Conservation (phyloP, 345 rosid genomes). For the Eucalyptus regnans region DNA sequence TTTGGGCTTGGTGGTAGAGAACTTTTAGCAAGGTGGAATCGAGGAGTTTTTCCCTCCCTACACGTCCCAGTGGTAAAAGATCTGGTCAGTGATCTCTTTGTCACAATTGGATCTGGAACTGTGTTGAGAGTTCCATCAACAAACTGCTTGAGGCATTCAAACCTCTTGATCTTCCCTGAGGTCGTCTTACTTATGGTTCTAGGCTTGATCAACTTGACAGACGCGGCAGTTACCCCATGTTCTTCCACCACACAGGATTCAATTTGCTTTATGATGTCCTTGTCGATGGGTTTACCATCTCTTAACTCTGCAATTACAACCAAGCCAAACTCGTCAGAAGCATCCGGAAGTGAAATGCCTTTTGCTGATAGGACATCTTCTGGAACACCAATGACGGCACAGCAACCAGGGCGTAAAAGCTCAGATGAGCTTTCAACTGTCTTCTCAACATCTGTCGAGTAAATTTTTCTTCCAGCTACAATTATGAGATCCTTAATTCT, state of each 20-base stretch:
- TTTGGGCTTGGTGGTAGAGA: conserved; percentile 8
- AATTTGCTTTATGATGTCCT: conserved; percentile 22
- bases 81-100: conserved; percentile 13
- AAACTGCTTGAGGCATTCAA: conserved; percentile 54
- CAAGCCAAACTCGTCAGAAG: conserved; percentile 50
- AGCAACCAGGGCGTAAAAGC: conserved; percentile 51
- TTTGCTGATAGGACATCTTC: conserved; percentile 45
- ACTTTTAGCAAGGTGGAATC: conserved; percentile 6
- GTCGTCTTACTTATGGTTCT: conserved; percentile 57
- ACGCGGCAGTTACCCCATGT: conserved; percentile 38
- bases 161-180: conserved; percentile 69
- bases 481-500: conserved; percentile 70
- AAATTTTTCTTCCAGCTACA: conserved; percentile 57
- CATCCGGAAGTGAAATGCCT: conserved; percentile 43
- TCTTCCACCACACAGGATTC: conserved; percentile 42
- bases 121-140: conserved; percentile 32
- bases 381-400: conserved; percentile 63
- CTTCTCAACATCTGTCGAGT: conserved; percentile 60
- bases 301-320: conserved; percentile 62
- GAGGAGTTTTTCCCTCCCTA: conserved; percentile 28
- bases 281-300: conserved; percentile 32
- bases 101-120: conserved; percentile 22
- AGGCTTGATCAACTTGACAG: conserved; percentile 45
- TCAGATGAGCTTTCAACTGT: conserved; percentile 55
- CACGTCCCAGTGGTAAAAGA: conserved; percentile 41